phyloP scores from a whole-genome alignment of 345 rosid species.

The Camelina neglecta region DNA sequence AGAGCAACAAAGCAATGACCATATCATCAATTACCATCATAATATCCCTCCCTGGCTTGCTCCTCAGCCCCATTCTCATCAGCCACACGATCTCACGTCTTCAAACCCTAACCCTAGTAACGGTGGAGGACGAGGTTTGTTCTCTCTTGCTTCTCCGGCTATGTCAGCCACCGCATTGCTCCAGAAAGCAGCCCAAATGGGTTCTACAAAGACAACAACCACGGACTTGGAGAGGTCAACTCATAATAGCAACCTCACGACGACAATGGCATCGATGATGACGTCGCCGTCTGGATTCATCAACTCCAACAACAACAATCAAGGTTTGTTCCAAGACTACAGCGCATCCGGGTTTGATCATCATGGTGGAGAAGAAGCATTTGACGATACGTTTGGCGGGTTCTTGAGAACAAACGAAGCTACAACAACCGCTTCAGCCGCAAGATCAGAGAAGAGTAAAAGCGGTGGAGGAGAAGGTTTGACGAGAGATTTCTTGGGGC shows the following conservation, averaged over 20 bases:
- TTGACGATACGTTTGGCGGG: slow-evolving; percentile 55
- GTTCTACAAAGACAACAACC: slow-evolving; percentile 57
- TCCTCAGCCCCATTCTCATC: slow-evolving; percentile 43
- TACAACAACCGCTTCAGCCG: slow-evolving; percentile 5
- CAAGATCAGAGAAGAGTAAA: slow-evolving; percentile 32
- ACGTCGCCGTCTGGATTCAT: slow-evolving; percentile 37
- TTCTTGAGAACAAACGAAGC: slow-evolving; percentile 48
- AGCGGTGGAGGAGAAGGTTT: slow-evolving; percentile 54
- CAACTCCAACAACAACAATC: slow-evolving; percentile 36
- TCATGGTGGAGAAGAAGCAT: slow-evolving; percentile 39
- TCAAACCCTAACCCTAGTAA: slow-evolving; percentile 69
- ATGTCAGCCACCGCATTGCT: slow-evolving; percentile 94
- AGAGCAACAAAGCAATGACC: slow-evolving; percentile 49
- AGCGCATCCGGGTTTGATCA: slow-evolving; percentile 49
- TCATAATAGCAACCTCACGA: slow-evolving; percentile 38
- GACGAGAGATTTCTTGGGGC: slow-evolving; percentile 91
- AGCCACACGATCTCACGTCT: slow-evolving; percentile 40
- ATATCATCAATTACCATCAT: slow-evolving; percentile 34
- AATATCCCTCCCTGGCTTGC: slow-evolving; percentile 65
- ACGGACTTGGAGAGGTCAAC: slow-evolving; percentile 36
- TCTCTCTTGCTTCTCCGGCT: slow-evolving; percentile 52
- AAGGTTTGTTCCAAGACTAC: slow-evolving; percentile 54
- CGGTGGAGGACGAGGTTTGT: slow-evolving; percentile 45
- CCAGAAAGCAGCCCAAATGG: slow-evolving; percentile 91
- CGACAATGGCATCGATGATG: slow-evolving; percentile 48